Evolutionary conservation across 495 filamentous ascomycete species (phyloP).

Genomic region (Oleoguttula mirabilis): DNA sequence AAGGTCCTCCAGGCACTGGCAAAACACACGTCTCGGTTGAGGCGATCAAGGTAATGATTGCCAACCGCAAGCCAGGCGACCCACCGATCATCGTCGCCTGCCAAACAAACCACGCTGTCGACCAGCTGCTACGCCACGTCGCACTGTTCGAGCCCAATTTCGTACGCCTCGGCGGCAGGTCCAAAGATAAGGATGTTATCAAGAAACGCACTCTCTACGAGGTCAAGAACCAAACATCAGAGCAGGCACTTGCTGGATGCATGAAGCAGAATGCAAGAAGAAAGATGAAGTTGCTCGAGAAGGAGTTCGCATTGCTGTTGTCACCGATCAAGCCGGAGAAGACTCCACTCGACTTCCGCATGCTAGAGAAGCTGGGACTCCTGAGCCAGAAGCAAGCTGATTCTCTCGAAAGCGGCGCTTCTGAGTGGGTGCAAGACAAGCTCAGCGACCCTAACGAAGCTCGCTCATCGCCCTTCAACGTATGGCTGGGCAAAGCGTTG

Average conservation of each 20-base stretch:
- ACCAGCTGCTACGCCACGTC: conserved; percentile 66
- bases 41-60: conserved; percentile 55
- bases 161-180: conserved; percentile 67
- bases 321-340: conserved; percentile 24
- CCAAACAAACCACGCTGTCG: conserved; percentile 88
- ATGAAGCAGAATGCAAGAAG: conserved; percentile 25
- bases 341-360: conserved; percentile 31
- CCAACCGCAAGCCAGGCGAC: conserved; percentile 45
- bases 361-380: conserved; percentile 44
- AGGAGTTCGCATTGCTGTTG: conserved; percentile 38
- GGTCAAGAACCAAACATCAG: conserved; percentile 31
- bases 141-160: conserved; percentile 52
- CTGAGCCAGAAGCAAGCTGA: conserved; percentile 49
- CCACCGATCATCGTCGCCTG: conserved; percentile 69
- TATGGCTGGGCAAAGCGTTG: conserved; percentile 51
- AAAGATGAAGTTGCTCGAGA: conserved; percentile 35
- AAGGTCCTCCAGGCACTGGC: conserved; percentile 87
- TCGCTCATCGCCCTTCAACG: conserved; percentile 37
- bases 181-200: conserved; percentile 52
- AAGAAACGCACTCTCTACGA: conserved; percentile 53
- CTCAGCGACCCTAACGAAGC: conserved; percentile 20
- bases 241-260: conserved; percentile 25
- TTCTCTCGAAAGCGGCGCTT: conserved; percentile 45
- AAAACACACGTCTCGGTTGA: conserved; percentile 70
- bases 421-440: conserved; percentile 38